These are phyloP conservation scores for Fusarium austroafricanum DNA, from an alignment of 2,329 filamentous ascomycete species.

Conservation along the genomic window DNA sequence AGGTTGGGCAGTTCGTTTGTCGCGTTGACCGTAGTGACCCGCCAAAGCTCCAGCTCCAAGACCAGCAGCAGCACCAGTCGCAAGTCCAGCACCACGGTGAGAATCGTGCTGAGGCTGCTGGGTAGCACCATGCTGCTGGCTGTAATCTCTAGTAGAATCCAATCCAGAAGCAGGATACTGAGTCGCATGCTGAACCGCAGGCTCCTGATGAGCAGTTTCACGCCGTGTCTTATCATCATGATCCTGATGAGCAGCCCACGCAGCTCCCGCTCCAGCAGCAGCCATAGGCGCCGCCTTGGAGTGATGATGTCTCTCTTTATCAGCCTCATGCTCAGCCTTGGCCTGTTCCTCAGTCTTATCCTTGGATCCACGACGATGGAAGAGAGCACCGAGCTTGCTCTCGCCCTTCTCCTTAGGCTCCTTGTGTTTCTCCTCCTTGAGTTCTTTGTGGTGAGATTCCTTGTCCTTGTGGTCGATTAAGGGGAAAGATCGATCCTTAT, in stretches of 20 bases:
- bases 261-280: slow-evolving; percentile 31
- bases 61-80: slow-evolving; percentile 3
- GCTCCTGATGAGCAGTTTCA: neutral
- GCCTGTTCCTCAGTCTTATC: neutral
- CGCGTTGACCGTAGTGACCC: neutral
- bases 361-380: slow-evolving; percentile 27
- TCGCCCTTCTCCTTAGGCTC: slow-evolving; percentile 12
- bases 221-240: slow-evolving; percentile 14
- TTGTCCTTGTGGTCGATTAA: slow-evolving; percentile 23
- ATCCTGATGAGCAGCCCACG: slow-evolving; percentile 17
- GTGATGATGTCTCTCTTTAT: slow-evolving; percentile 7
- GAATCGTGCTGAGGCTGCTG: slow-evolving; percentile 1
- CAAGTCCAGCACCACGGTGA: slow-evolving; percentile 1
- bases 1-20: neutral
- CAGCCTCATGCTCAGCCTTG: slow-evolving; percentile 3
- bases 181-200: neutral
- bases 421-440: slow-evolving; percentile 25
- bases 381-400: slow-evolving; percentile 17
- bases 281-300: slow-evolving; percentile 31
- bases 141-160: neutral
- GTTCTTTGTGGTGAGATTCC: neutral
- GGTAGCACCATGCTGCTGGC: neutral
- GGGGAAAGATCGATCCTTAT: slow-evolving; percentile 29
- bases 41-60: slow-evolving; percentile 21
- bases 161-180: slow-evolving; percentile 15